Evolutionary conservation across 2,329 filamentous ascomycete species (phyloP), one percentile per base, ranked within the genome.

Genomic region (Neonectria coccinea): DNA sequence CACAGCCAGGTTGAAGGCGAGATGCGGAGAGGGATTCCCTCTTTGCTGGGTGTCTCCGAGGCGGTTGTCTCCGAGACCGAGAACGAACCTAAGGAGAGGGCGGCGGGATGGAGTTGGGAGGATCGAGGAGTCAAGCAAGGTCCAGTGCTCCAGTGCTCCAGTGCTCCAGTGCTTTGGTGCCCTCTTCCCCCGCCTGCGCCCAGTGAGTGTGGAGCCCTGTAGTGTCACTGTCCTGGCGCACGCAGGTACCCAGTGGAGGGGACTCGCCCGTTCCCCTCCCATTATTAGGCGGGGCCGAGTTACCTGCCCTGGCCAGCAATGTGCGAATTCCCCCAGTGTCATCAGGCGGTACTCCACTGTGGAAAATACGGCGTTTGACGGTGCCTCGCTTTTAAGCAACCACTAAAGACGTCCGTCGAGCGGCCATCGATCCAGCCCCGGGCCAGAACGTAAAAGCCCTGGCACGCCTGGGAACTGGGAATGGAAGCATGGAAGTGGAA

Each of bases 41-140:
- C 72, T 72, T 70, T 72, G 70, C 66, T 70, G 54, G 67, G 62
- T 27, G 50, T 64, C 54, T 58, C 69, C 63, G 59, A 69, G 66
- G 14, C 14, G 14, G 36, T 36, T 5, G 33, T 39, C 59, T 54
- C 50, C 47, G 47, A 61, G 61, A 20, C 20, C 20, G 20, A 20
- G 20, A 59, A 59, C 59, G 41, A 59, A 25, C 22, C 22, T 25
- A 25, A 64, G 10, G 39, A 42, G 39, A 42, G 3, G 39, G 39
- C 16, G 39, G 36, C 16, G n/a, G 39, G n/a, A 42, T 18, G 27
- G 25, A 51, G 48, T 33, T 39, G 14, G 36, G 36, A 39, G 36
- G 36, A 39, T 39, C 36, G 36, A 39, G 36, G 36, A 39, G 36
- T 7, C 14, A n/a, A 39, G 36, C 25, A 6, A 25, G 25, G 25